These are phyloP conservation scores for Diplosphaera chodatii DNA, from an alignment of 139 green algal genomes.

Conservation along the genomic window DNA sequence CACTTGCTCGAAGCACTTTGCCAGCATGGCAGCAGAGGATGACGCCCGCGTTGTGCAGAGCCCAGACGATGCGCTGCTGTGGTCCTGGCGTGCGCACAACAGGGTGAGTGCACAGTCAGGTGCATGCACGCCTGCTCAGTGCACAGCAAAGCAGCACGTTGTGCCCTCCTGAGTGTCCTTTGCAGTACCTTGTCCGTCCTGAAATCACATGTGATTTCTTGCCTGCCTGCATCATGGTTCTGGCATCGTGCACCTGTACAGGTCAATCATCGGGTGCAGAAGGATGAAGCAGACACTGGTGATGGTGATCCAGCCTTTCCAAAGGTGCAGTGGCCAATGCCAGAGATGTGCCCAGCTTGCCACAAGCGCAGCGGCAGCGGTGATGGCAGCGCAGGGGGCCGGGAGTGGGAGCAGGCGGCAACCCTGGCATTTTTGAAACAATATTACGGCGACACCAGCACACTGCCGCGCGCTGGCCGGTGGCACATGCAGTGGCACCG, in stretches of 20 bases:
- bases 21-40: constrained; percentile 19
- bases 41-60: constrained; percentile 32
- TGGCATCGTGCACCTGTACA: constrained; percentile 10
- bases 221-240: no score
- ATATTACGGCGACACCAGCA: constrained; percentile 14
- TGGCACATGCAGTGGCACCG: neutral
- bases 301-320: constrained; percentile 57
- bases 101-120: constrained; percentile 17
- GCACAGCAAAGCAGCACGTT: neutral
- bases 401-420: constrained; percentile 20
- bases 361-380: neutral
- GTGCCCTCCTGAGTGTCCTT: neutral
- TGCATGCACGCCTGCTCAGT: neutral
- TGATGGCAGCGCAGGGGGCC: neutral
- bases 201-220: no score
- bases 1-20: constrained; percentile 51
- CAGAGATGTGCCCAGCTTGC: constrained; percentile 33
- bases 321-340: constrained; percentile 56
- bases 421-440: constrained; percentile 23
- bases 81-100: constrained; percentile 78
- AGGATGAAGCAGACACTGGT: constrained; percentile 34
- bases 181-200: no score
- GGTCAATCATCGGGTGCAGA: constrained; percentile 55
- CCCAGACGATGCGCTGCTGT: constrained; percentile 50
- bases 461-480: neutral